These are phyloP conservation scores for Metschnikowia lachancei DNA, from an alignment of 805 yeast genomes.

Conservation along the genomic window DNA sequence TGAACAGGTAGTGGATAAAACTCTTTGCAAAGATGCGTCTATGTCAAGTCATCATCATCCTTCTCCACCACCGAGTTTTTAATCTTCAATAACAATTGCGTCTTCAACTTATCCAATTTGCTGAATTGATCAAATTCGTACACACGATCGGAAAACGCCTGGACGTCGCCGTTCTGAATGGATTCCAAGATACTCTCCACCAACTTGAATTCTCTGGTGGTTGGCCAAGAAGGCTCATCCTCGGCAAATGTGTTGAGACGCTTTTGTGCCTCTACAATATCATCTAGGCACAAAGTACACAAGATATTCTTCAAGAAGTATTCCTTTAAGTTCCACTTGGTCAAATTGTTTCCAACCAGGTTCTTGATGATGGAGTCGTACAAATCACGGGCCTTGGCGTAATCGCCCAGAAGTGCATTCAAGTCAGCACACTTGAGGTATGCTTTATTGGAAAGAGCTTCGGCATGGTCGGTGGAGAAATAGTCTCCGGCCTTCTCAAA, in stretches of 20 bases:
- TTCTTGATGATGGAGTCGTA: conserved; percentile 78
- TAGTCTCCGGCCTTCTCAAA: conserved; percentile 91
- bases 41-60: conserved; percentile 60
- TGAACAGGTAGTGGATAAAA: no score
- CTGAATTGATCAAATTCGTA: conserved; percentile 83
- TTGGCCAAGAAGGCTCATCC: conserved; percentile 74
- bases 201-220: conserved; percentile 73
- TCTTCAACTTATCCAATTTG: conserved; percentile 88
- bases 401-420: conserved; percentile 66
- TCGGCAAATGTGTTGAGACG: conserved; percentile 59
- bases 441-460: conserved; percentile 85
- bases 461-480: conserved; percentile 90
- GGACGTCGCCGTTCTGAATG: conserved; percentile 77
- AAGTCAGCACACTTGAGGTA: conserved; percentile 87
- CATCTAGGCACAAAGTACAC: conserved; percentile 81
- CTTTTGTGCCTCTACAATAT: conserved; percentile 80
- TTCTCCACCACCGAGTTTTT: conserved; percentile 69
- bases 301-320: conserved; percentile 81
- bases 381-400: conserved; percentile 67
- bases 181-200: conserved; percentile 65
- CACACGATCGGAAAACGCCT: conserved; percentile 68
- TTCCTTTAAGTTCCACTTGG: conserved; percentile 91
- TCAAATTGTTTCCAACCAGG: conserved; percentile 67
- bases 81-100: conserved; percentile 75
- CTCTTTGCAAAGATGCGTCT: no score